These are phyloP conservation scores for Lepiota brunneoincarnata DNA, from an alignment of 768 basidiomycete genomes.

Conservation along the genomic window DNA sequence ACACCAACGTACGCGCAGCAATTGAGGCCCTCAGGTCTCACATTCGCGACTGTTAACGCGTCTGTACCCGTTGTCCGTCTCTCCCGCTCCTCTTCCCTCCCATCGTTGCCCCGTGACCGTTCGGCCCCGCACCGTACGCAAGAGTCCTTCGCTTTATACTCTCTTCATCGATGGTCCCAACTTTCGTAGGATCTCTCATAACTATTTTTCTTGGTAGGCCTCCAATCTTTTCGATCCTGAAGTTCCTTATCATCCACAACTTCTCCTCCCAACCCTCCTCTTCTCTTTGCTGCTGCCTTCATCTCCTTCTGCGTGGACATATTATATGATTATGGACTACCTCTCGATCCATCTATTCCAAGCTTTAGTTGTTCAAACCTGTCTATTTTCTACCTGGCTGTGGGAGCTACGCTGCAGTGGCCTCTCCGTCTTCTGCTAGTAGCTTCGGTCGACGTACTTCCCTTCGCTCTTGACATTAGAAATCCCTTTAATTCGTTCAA, in stretches of 20 bases:
- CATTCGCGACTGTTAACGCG: slow-evolving; percentile 1
- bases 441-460: not conserved
- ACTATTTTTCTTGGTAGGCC: not conserved
- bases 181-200: not conserved
- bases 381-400: no score
- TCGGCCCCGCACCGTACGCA: slow-evolving; percentile 8
- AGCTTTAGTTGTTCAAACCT: no score
- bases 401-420: no score
- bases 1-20: not conserved
- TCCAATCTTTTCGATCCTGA: not conserved
- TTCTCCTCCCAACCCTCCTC: no score
- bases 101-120: slow-evolving; percentile 13
- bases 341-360: no score
- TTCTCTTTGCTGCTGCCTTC: no score
- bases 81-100: slow-evolving; percentile 14
- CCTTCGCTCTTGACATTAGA: slow-evolving; percentile 29
- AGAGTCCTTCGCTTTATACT: slow-evolving; percentile 5
- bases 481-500: slow-evolving; percentile 68
- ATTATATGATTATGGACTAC: no score
- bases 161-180: slow-evolving; percentile 6
- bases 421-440: slow-evolving; percentile 55
- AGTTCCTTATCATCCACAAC: slow-evolving; percentile 1
- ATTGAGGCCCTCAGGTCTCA: slow-evolving; percentile 10
- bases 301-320: no score
- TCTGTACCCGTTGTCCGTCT: slow-evolving; percentile 13